phyloP scores from a whole-genome alignment of 352 stramenopile species.

The Phytophthora fragariaefolia region DNA sequence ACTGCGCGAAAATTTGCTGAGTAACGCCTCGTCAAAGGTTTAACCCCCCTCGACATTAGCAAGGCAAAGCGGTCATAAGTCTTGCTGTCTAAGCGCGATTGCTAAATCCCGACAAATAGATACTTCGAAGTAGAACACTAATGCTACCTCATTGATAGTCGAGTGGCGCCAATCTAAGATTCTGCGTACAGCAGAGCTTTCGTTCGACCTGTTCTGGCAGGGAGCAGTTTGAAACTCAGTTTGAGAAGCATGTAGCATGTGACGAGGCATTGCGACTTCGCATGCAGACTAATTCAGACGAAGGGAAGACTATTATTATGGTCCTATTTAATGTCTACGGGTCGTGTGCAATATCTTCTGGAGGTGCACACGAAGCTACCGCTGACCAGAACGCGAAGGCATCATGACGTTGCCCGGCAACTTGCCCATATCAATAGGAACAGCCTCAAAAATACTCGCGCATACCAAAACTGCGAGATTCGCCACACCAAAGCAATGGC shows the following conservation, averaged over 20 bases:
- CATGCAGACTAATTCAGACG: too few relatives aligned
- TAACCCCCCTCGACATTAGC: too few relatives aligned
- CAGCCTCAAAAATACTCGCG: background rate
- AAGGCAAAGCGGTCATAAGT: too few relatives aligned
- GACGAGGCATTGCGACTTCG: background rate
- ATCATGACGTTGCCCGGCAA: constrained; percentile 22
- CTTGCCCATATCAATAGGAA: background rate
- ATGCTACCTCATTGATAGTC: background rate
- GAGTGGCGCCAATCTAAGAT: background rate
- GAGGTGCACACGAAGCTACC: background rate
- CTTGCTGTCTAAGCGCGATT: background rate
- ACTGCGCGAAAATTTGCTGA: constrained; percentile 56
- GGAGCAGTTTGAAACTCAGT: too few relatives aligned
- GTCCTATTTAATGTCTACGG: too few relatives aligned
- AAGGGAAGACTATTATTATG: too few relatives aligned
- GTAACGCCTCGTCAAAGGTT: constrained; percentile 28
- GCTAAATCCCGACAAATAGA: background rate
- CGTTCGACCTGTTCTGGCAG: too few relatives aligned
- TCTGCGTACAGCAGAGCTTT: background rate
- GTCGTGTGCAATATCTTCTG: background rate
- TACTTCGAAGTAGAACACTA: background rate
- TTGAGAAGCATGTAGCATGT: background rate
- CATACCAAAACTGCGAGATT: background rate
- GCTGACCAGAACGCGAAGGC: constrained; percentile 14
- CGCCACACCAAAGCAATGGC: constrained; percentile 3